Evolutionary conservation across 495 filamentous ascomycete genomes (phyloP).

Genomic region (Thermochaetoides thermophila): DNA sequence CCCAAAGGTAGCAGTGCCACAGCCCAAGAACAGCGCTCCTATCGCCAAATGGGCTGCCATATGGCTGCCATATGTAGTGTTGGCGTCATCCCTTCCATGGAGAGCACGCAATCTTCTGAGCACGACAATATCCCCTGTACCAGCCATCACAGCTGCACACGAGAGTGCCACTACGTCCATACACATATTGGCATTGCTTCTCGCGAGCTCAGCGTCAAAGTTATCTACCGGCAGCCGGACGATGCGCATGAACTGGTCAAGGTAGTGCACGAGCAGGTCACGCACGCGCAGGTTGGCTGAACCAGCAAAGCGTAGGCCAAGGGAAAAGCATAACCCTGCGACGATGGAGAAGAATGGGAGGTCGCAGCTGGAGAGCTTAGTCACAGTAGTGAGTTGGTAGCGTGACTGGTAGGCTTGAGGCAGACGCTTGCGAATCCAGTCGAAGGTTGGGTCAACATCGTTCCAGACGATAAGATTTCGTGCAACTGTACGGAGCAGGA

Average conservation of each 20-base stretch:
- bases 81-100: constrained; percentile 73
- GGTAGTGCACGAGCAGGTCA: constrained; percentile 67
- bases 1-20: constrained; percentile 80
- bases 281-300: constrained; percentile 55
- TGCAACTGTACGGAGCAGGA: constrained; percentile 81
- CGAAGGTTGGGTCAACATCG: constrained; percentile 49
- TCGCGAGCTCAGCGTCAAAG: constrained; percentile 70
- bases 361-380: constrained; percentile 52
- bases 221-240: constrained; percentile 48
- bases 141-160: constrained; percentile 83
- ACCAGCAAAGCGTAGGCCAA: constrained; percentile 80
- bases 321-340: constrained; percentile 71
- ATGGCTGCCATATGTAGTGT: constrained; percentile 84
- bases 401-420: constrained; percentile 49
- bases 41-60: constrained; percentile 85
- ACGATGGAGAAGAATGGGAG: constrained; percentile 89
- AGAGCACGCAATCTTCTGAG: constrained; percentile 78
- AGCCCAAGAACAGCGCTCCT: constrained; percentile 79
- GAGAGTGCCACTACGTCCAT: constrained; percentile 73
- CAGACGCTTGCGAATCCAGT: constrained; percentile 63
- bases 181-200: constrained; percentile 74
- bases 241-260: constrained; percentile 76
- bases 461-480: constrained; percentile 90
- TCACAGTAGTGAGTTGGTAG: constrained; percentile 36
- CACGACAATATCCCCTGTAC: constrained; percentile 78